These are phyloP conservation scores for Pleurotus tuoliensis DNA, from an alignment of 768 basidiomycete genomes.

Conservation along the genomic window DNA sequence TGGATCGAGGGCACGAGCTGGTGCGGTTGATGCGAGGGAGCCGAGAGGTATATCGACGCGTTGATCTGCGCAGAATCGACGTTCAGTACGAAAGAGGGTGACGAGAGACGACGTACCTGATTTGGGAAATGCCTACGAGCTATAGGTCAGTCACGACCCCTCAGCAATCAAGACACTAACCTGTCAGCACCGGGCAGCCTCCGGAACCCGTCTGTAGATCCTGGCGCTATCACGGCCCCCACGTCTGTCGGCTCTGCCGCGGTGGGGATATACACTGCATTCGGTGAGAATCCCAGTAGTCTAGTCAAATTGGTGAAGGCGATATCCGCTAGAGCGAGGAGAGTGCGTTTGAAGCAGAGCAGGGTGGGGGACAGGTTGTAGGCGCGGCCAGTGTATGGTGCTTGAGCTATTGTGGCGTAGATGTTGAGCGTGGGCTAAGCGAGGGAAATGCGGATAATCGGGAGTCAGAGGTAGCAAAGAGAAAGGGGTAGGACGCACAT, in stretches of 20 bases:
- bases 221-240: conserved; percentile 21
- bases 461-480: background rate
- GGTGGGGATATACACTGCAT: conserved; percentile 25
- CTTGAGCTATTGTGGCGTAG: conserved; percentile 27
- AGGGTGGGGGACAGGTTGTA: conserved; percentile 7
- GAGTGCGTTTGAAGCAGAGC: conserved; percentile 16
- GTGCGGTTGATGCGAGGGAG: conserved; percentile 4
- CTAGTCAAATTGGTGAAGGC: conserved; percentile 22
- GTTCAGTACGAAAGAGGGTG: background rate
- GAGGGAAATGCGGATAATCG: background rate
- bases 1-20: background rate
- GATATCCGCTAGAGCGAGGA: conserved; percentile 18
- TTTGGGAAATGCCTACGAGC: conserved; percentile 5
- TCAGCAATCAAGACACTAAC: background rate
- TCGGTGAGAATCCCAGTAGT: conserved; percentile 19
- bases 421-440: conserved; percentile 22
- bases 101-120: background rate
- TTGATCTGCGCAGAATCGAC: background rate
- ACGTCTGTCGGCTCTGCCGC: conserved; percentile 22
- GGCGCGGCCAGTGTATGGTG: conserved; percentile 24
- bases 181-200: background rate
- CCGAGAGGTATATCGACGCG: conserved; percentile 4
- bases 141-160: background rate
- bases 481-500: conserved; percentile 15
- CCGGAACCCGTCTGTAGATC: conserved; percentile 16